Evolutionary conservation across 805 yeast genomes (phyloP).

Genomic region (Sugiyamaella smithiae): DNA sequence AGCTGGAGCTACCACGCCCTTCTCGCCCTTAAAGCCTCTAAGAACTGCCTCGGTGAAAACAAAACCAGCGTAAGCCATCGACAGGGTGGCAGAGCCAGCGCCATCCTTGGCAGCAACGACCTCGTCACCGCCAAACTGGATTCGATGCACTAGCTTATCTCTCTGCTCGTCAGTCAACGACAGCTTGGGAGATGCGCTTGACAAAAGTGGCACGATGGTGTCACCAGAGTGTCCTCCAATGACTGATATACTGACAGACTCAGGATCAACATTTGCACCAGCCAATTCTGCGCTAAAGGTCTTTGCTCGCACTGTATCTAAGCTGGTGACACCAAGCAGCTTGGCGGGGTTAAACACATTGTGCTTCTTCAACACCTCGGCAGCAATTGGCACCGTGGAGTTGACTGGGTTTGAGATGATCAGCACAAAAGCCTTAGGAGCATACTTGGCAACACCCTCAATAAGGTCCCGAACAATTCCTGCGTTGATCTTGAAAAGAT

Average conservation of each 20-base stretch:
- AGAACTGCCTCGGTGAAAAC: slow-evolving; percentile 64
- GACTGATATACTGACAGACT: slow-evolving; percentile 60
- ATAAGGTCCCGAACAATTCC: slow-evolving; percentile 73
- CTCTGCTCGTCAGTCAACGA: slow-evolving; percentile 37
- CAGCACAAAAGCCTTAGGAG: slow-evolving; percentile 74
- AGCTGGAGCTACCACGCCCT: slow-evolving; percentile 46
- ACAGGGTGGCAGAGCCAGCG: slow-evolving; percentile 89
- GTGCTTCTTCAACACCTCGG: slow-evolving; percentile 67
- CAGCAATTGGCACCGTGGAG: slow-evolving; percentile 87
- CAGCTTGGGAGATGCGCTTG: slow-evolving; percentile 39
- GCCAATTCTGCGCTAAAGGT: slow-evolving; percentile 64
- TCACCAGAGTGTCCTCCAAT: slow-evolving; percentile 96
- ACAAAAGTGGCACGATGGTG: slow-evolving; percentile 84
- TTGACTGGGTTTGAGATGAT: slow-evolving; percentile 93
- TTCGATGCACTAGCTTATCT: slow-evolving; percentile 72
- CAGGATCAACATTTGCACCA: slow-evolving; percentile 41
- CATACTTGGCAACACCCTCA: slow-evolving; percentile 64
- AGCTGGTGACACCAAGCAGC: slow-evolving; percentile 84
- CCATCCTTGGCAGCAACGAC: slow-evolving; percentile 95
- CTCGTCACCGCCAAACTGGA: slow-evolving; percentile 96
- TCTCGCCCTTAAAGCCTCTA: slow-evolving; percentile 40
- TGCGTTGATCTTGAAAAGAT: slow-evolving; percentile 79
- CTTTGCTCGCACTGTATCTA: slow-evolving; percentile 85
- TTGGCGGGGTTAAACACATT: slow-evolving; percentile 68
- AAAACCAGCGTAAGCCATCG: slow-evolving; percentile 95